Evolutionary conservation across 2,329 filamentous ascomycete species (phyloP), one percentile per base, ranked within the genome.

Genomic region (Fusarium setosum): DNA sequence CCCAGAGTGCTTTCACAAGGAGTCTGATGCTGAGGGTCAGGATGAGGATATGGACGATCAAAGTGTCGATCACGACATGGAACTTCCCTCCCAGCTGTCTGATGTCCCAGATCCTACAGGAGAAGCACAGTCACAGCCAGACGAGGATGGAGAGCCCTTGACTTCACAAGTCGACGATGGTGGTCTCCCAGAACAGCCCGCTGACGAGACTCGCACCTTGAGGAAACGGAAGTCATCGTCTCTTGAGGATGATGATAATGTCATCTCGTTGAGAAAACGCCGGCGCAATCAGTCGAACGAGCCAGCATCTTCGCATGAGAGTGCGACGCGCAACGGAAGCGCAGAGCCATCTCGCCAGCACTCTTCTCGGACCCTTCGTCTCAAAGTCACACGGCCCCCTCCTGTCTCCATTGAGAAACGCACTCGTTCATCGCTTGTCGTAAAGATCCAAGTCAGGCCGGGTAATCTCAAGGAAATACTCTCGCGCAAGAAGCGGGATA

Each of bases 171-270:
- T 55, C 18, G 58, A 65, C 17, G 58, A 67, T 9, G 41, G 26
- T 7, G 56, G 26, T 21, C 48, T 44, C 10, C 48, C 59, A 12
- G 64, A 63, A 3, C 66, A 68, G 15, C 56, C 57, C 3, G 45
- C 44, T 3, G 69, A 95, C 76, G 92, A 90, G 42, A 90, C 92
- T 9, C 90, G 93, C 52, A 87, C 92, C 29, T 81, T 97, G 60
- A 87, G 94, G 61, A 97, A 97, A 79, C 88, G 94, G 53, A 97
- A 95, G 77, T 90, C 92, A 17, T 93, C 92, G 1, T 91, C 92
- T 4, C 82, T 86, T 12, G 89, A 90, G 47, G 82, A 80, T 65
- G 82, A 92, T 64, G 84, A 91, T 67, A 81, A 81, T 15, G 77
- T 80, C 15, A 78, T 82, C 58, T 80, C 82, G 1, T 74, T 84